Conservation (phyloP, 2,329 filamentous ascomycete genomes). For the Claviceps pazoutovae region DNA sequence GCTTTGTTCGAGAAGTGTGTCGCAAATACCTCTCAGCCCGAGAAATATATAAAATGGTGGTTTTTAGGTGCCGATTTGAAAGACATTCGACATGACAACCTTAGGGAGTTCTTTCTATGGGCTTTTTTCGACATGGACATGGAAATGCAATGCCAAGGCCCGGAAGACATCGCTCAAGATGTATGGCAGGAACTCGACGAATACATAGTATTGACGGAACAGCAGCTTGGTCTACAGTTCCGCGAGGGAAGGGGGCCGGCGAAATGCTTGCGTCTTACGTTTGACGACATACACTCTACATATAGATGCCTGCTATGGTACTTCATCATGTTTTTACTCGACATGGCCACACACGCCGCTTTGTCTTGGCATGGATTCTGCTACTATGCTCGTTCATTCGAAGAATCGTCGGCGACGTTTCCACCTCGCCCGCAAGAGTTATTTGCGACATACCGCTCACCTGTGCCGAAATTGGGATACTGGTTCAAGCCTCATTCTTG, state of each 20-base stretch:
- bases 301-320: conserved; percentile 56
- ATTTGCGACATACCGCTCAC: conserved; percentile 31
- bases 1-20: conserved; percentile 43
- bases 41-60: conserved; percentile 48
- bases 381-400: conserved; percentile 29
- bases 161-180: conserved; percentile 15
- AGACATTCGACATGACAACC: conserved; percentile 52
- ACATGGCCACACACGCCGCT: conserved; percentile 32
- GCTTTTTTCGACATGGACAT: conserved; percentile 43
- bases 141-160: conserved; percentile 13
- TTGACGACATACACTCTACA: conserved; percentile 47
- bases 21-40: conserved; percentile 37
- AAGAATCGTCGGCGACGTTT: conserved; percentile 29
- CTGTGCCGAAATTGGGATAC: conserved; percentile 40
- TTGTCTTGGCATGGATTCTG: conserved; percentile 36
- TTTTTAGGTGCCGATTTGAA: conserved; percentile 44
- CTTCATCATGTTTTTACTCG: conserved; percentile 38
- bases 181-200: conserved; percentile 28
- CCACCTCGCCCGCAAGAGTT: conserved; percentile 42
- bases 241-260: conserved; percentile 40
- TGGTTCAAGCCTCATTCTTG: conserved; percentile 50
- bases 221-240: conserved; percentile 35
- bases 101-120: conserved; percentile 54
- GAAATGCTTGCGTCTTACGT: conserved; percentile 45
- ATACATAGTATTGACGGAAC: conserved; percentile 39